phyloP scores from a whole-genome alignment of 1,139 yeast species.

The Sugiyamaella pinicola region DNA sequence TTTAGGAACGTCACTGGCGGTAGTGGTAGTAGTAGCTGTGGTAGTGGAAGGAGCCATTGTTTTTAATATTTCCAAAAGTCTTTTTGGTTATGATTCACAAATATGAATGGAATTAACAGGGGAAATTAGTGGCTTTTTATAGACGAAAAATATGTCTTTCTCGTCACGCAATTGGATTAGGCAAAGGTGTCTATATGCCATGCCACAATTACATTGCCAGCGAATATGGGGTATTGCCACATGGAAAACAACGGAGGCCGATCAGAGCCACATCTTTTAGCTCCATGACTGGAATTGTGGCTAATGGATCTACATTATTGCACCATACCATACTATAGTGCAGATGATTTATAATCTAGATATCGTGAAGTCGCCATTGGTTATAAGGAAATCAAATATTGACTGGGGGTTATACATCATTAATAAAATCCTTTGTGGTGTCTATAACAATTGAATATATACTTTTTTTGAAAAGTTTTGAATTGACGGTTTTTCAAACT shows the following conservation, averaged over 20 bases:
- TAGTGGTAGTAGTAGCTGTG: conserved; percentile 11
- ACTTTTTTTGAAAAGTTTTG: no score
- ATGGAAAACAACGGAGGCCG: conserved; percentile 6
- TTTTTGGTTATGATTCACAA: neutral
- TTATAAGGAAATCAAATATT: neutral
- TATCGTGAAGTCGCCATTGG: neutral
- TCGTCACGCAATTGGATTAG: conserved; percentile 11
- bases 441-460: no score
- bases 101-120: neutral
- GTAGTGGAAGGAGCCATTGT: conserved; percentile 20
- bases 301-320: conserved; percentile 2
- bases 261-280: neutral
- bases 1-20: conserved; percentile 16
- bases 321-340: neutral
- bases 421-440: no score
- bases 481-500: no score
- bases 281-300: neutral
- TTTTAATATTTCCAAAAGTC: no score
- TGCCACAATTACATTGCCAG: neutral
- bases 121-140: neutral
- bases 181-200: neutral
- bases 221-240: conserved; percentile 1
- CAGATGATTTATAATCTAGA: neutral
- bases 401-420: no score
- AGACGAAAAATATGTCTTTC: neutral